Evolutionary conservation across 257 asterid species (phyloP), one percentile per base, ranked within the genome.

Genomic region (Lithospermum erythrorhizon): DNA sequence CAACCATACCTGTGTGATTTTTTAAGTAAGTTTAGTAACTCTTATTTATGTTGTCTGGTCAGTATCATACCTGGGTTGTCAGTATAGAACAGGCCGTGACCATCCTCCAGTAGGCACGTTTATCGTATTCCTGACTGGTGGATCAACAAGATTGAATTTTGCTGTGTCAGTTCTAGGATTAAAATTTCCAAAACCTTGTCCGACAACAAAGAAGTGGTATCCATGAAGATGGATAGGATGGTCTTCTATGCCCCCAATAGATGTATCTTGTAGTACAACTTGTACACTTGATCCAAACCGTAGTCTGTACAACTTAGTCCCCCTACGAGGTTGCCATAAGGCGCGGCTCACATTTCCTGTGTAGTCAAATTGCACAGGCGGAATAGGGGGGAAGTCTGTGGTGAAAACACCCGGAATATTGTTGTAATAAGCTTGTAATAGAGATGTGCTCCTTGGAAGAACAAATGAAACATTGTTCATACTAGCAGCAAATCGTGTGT

Each of bases 191-290:
- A 82, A 82, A 3, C 89, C 94, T 41, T 84, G 87, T 16, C 79
- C 89, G 24, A 84, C 83, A 3, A 84, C 85, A 27, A 71, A 80
- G 78, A 84, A 84, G 67, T 84, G 83, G 68, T 79, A 84, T 6
- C 89, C 89, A 16, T 84, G 89, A 18, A 84, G 79, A 62, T 82
- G 94, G 6, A 82, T 70, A 2, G 89, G 89, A 59, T 84, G 89
- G 57, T 82, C 83, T 72, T 84, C 89, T 1, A 85, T 80, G 6
- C 85, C 9, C 37, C 82, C 76, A 48, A 84, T 82, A 22, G 85
- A 78, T 6, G 94, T 84, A 53, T 78, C 87, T 61, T 84, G 94
- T 63, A 84, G 51, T 27, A 84, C 89, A 4, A 84, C 53, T 56
- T 84, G 85, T 9, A 84, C 94, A 0, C 55, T 76, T 1, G 79